Conservation (phyloP, 345 rosid genomes). For the Carallia brachiata region DNA sequence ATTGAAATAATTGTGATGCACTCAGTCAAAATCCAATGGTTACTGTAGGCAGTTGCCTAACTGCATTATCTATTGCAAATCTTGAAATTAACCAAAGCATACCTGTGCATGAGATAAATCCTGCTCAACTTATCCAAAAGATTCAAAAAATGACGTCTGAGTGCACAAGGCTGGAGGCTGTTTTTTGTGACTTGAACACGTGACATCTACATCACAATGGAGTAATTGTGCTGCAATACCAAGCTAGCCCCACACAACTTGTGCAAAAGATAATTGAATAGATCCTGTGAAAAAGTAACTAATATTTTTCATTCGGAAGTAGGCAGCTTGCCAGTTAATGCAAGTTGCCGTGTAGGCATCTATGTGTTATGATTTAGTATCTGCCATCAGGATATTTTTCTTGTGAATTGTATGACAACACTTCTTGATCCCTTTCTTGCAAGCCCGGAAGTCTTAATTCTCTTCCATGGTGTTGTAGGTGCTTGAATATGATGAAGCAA, state of each 20-base stretch:
- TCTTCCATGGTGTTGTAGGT: constrained; percentile 48
- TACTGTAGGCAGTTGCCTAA: too few species aligned
- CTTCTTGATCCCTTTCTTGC: not conserved
- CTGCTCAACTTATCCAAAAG: too few species aligned
- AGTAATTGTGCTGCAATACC: too few species aligned
- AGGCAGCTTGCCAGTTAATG: not conserved
- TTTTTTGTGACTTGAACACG: too few species aligned
- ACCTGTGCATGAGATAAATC: too few species aligned
- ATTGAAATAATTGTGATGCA: constrained; percentile 21
- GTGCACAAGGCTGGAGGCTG: too few species aligned
- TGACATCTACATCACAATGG: too few species aligned
- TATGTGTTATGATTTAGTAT: not conserved
- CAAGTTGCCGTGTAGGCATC: not conserved
- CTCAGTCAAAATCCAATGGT: constrained; percentile 37
- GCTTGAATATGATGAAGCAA: constrained; percentile 60
- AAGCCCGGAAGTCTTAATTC: not conserved
- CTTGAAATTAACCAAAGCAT: too few species aligned
- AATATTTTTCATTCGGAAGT: not conserved
- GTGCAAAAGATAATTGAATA: not conserved
- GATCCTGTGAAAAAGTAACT: not conserved
- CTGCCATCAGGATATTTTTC: not conserved
- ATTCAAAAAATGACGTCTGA: too few species aligned
- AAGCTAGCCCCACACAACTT: too few species aligned
- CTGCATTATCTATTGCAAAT: too few species aligned
- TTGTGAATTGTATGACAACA: not conserved